phyloP scores from a whole-genome alignment of 2,329 filamentous ascomycete genomes.

The Stromatinia cepivora region DNA sequence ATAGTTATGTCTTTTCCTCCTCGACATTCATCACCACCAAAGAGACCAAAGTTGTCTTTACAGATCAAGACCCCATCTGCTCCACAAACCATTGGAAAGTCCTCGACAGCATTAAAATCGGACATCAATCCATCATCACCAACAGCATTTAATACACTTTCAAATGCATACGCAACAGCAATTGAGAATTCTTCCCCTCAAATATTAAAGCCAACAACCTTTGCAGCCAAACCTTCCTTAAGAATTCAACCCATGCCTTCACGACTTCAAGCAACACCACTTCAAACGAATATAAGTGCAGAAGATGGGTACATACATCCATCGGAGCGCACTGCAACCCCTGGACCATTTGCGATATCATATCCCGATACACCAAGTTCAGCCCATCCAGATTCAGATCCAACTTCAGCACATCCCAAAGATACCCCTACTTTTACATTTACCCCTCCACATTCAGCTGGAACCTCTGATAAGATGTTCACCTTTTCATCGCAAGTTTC shows the following conservation, averaged over 20 bases:
- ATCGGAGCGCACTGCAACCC: constrained; percentile 39
- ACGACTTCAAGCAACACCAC: constrained; percentile 29
- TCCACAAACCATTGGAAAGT: constrained; percentile 45
- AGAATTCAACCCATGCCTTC: constrained; percentile 40
- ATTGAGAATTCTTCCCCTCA: constrained; percentile 59
- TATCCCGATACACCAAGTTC: constrained; percentile 41
- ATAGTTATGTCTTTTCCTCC: constrained; percentile 36
- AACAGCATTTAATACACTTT: constrained; percentile 65
- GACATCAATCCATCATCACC: constrained; percentile 58
- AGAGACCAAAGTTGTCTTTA: constrained; percentile 55
- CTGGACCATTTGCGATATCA: constrained; percentile 39
- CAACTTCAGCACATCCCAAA: constrained; percentile 28
- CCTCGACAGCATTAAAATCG: constrained; percentile 46
- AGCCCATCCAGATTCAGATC: constrained; percentile 31
- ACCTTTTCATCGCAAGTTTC: constrained; percentile 35
- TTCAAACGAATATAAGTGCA: constrained; percentile 36
- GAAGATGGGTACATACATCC: constrained; percentile 32
- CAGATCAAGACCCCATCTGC: constrained; percentile 52
- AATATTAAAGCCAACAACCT: constrained; percentile 39
- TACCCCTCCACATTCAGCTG: constrained; percentile 41
- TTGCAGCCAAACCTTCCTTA: constrained; percentile 44
- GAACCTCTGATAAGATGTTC: constrained; percentile 32
- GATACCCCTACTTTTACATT: constrained; percentile 35
- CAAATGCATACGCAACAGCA: constrained; percentile 63
- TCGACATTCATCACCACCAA: constrained; percentile 36